Conservation (phyloP, 2,329 filamentous ascomycete genomes). For the Aspergillus udagawae region DNA sequence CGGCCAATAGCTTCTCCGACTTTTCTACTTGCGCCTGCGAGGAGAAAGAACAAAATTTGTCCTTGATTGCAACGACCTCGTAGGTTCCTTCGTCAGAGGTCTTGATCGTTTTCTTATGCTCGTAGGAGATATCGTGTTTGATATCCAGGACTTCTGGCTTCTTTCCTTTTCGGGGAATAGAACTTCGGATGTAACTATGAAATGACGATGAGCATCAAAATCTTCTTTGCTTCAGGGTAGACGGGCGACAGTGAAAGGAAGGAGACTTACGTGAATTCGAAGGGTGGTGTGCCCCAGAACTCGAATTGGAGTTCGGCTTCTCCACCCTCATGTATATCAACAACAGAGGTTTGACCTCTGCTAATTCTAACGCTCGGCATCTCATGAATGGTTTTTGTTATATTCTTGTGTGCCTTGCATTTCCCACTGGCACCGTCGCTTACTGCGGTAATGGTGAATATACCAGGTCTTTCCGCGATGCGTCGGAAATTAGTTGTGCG, state of each 20-base stretch:
- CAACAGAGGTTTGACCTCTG: conserved; percentile 71
- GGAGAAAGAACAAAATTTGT: conserved; percentile 84
- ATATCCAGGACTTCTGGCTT: conserved; percentile 82
- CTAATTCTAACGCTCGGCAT: conserved; percentile 89
- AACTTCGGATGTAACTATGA: conserved; percentile 73
- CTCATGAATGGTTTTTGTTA: conserved; percentile 81
- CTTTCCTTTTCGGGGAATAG: conserved; percentile 75
- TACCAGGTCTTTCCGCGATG: conserved; percentile 84
- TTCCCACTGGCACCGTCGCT: conserved; percentile 78
- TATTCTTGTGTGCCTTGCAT: conserved; percentile 74
- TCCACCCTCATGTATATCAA: conserved; percentile 95
- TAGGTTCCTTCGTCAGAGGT: conserved; percentile 95
- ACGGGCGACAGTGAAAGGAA: not conserved
- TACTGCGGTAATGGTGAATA: conserved; percentile 81
- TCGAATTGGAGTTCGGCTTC: conserved; percentile 91
- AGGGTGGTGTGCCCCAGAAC: conserved; percentile 92
- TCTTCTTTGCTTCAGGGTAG: not conserved
- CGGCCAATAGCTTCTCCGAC: conserved; percentile 34
- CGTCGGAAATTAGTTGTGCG: conserved; percentile 80
- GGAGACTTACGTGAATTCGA: conserved; percentile 74
- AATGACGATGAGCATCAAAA: conserved; percentile 1
- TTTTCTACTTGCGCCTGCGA: conserved; percentile 59
- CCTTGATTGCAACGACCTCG: conserved; percentile 94
- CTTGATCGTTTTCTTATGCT: conserved; percentile 74
- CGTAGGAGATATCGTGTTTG: conserved; percentile 77